Conservation (phyloP, 1,284 basidiomycete genomes). For the Cronartium quercuum region DNA sequence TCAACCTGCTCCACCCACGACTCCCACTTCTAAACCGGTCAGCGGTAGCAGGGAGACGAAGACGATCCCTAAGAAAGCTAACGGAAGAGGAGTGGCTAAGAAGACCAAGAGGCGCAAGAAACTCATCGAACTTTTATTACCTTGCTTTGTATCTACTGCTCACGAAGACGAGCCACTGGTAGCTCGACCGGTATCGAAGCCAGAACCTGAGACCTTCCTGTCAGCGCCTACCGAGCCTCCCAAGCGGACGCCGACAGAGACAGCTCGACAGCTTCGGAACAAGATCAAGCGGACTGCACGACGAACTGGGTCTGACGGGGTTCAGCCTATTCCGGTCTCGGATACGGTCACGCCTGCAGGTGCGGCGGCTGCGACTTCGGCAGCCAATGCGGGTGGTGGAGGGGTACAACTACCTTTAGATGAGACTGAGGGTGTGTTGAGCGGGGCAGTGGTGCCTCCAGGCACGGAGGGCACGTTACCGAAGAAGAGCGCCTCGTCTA, state of each 20-base stretch:
- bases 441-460: constrained; percentile 64
- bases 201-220: neutral
- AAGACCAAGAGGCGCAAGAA: constrained; percentile 19
- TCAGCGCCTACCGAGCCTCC: neutral
- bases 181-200: neutral
- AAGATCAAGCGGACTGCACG: neutral
- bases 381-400: constrained; percentile 39
- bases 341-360: constrained; percentile 30
- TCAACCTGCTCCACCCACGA: neutral
- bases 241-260: constrained; percentile 1
- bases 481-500: constrained; percentile 40
- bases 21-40: neutral
- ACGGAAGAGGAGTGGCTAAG: no score
- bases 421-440: constrained; percentile 63
- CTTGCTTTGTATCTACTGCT: constrained; percentile 6
- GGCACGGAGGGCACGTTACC: constrained; percentile 58
- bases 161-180: constrained; percentile 1
- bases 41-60: neutral
- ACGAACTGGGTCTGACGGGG: neutral
- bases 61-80: neutral
- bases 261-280: constrained; percentile 9
- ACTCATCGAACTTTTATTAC: constrained; percentile 15
- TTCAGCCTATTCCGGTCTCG: constrained; percentile 12
- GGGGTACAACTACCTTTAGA: constrained; percentile 49
- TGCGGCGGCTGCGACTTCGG: constrained; percentile 15